Evolutionary conservation across 1,139 yeast species (phyloP).

Genomic region (Sugiyamaella paludigena): DNA sequence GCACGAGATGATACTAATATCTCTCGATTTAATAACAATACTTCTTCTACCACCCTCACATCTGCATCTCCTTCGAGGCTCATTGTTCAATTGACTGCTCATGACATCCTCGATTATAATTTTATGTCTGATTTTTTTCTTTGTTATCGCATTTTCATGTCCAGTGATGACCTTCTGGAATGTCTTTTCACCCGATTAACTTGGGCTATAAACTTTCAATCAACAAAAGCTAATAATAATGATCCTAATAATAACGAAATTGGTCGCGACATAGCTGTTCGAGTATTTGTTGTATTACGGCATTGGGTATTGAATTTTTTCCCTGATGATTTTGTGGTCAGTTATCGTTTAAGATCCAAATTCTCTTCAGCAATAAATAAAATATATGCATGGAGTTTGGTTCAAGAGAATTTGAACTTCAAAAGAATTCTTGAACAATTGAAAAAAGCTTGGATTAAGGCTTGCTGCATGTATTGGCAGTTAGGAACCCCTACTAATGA

Average conservation of each 20-base stretch:
- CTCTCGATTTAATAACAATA: conserved; percentile 11
- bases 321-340: conserved; percentile 43
- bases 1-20: conserved; percentile 14
- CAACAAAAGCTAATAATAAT: conserved; percentile 3
- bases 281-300: conserved; percentile 83
- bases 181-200: conserved; percentile 61
- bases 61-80: conserved; percentile 35
- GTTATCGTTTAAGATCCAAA: conserved; percentile 33
- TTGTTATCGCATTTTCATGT: conserved; percentile 71
- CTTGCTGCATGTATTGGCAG: conserved; percentile 38
- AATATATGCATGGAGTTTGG: conserved; percentile 32
- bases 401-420: conserved; percentile 26
- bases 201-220: conserved; percentile 56
- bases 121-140: conserved; percentile 81
- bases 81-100: conserved; percentile 73
- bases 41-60: conserved; percentile 7
- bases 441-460: conserved; percentile 38
- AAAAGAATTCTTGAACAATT: conserved; percentile 37
- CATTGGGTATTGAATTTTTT: conserved; percentile 74
- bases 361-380: conserved; percentile 34
- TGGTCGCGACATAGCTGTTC: conserved; percentile 69
- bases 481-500: conserved; percentile 21
- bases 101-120: conserved; percentile 73
- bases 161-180: conserved; percentile 56
- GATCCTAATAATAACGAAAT: conserved; percentile 32